Percentiles rank a stretch among this genome's conserved stretches.
Evolutionary conservation across 1,284 basidiomycete species (phyloP).

Genomic region (Cerrena zonata): DNA sequence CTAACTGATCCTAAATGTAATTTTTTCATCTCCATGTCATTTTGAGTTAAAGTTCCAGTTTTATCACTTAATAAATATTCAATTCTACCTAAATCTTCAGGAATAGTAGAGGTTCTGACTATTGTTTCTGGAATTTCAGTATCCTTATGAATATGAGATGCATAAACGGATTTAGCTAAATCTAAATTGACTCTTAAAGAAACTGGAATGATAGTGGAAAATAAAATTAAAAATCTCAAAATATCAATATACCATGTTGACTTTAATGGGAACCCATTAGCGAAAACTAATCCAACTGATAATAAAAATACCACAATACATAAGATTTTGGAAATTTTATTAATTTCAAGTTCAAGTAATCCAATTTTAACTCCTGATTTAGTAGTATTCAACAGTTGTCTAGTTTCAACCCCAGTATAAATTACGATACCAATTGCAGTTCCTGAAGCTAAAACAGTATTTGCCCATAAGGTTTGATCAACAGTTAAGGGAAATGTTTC

Average conservation of each 20-base stretch:
- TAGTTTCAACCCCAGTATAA: slow-evolving; percentile 91
- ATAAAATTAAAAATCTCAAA: slow-evolving; percentile 94
- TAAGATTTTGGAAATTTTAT: slow-evolving; percentile 92
- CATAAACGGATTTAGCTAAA: slow-evolving; percentile 99
- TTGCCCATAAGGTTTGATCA: slow-evolving; percentile 98
- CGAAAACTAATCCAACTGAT: slow-evolving; percentile 85
- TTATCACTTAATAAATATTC: slow-evolving; percentile 96
- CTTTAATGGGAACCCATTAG: slow-evolving; percentile 95
- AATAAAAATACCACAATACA: slow-evolving; percentile 91
- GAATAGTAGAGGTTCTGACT: slow-evolving; percentile 92
- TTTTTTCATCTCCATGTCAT: slow-evolving; percentile 99
- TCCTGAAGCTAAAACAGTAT: slow-evolving; percentile 94
- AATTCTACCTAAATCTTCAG: slow-evolving; percentile 93
- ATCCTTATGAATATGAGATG: slow-evolving; percentile 91
- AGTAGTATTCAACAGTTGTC: slow-evolving; percentile 97
- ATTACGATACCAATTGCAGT: slow-evolving; percentile 88
- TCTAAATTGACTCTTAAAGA: slow-evolving; percentile 97
- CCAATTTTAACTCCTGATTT: slow-evolving; percentile 95
- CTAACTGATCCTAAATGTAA: slow-evolving; percentile 98
- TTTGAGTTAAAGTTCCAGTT: slow-evolving; percentile 96
- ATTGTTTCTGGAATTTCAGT: slow-evolving; percentile 90
- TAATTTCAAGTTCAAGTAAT: slow-evolving; percentile 89
- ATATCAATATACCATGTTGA: slow-evolving; percentile 96
- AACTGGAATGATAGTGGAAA: slow-evolving; percentile 98
- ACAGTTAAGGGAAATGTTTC: too few relatives aligned